Base-by-base conservation (phyloP, 495 filamentous ascomycete species). In the Aspergillus funiculosus region DNA sequence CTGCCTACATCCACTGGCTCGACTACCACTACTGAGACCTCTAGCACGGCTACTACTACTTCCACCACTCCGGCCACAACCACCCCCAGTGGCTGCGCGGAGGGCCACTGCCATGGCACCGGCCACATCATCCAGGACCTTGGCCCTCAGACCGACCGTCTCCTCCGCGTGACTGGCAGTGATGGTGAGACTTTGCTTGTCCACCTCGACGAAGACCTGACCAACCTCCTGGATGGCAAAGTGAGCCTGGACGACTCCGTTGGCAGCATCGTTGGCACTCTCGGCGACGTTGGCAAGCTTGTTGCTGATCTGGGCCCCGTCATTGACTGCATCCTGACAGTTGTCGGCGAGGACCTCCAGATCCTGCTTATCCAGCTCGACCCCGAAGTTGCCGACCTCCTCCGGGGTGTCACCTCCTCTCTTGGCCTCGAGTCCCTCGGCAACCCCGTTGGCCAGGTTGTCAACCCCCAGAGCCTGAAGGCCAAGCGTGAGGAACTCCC, bases 61-160 rank as follows among this genome's bases (percentile, higher is more conserved):
- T 5, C 25, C 25, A 19, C 48, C 24, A 17, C 36, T 11, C 17
- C 42, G 15, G 20, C 6, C 4, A 27, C 29, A 5, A 20, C 46
- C 22, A 34, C 46, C 0, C 32, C 32, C 14, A 40, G 34, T 6
- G 46, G 39, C 36, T 58, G 55, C 42, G 51, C 50, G 5, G 39
- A 46, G 3, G 39, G 31, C 8, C 31, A 41, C 25, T 58, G 55
- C 41, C 55, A 54, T 27, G 56, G 52, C 31, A 61, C 54, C 15
- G 58, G 58, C 7, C 55, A 58, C 24, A 25, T 61, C 25, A 50
- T 61, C 19, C 51, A 57, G 48, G 58, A 61, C 32, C 36, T 56
- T 32, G 58, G 51, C 39, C 58, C 55, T 21, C 55, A 58, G 41
- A 46, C 46, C 47, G 49, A 58, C 30, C 36, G 53, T 27, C 39